phyloP scores from a whole-genome alignment of 495 filamentous ascomycete species.

The Amphirosellinia nigrospora region DNA sequence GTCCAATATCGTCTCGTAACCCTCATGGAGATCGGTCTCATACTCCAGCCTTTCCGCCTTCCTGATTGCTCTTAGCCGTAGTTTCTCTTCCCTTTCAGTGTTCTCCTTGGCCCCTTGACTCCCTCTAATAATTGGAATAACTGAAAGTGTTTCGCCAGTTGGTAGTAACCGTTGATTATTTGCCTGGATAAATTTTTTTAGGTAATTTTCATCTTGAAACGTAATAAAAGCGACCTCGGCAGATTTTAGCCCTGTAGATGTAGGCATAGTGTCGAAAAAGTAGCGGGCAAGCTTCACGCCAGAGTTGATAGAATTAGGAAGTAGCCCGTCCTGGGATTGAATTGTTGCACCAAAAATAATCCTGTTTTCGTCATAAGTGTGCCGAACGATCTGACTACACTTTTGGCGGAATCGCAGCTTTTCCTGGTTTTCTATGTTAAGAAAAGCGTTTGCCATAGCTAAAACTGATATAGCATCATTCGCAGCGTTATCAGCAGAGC shows the following conservation, averaged over 20 bases:
- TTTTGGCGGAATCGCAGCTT: constrained; percentile 15
- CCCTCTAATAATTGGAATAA: background rate
- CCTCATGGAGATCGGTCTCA: background rate
- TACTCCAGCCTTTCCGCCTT: constrained; percentile 9
- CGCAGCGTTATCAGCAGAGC: constrained; percentile 17
- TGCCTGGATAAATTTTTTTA: constrained; percentile 4
- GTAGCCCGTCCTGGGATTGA: background rate
- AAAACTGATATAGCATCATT: constrained; percentile 17
- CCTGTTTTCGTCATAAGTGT: constrained; percentile 1
- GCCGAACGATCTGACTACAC: constrained; percentile 8
- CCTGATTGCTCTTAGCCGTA: constrained; percentile 4
- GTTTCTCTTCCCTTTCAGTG: constrained; percentile 11
- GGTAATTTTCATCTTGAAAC: background rate
- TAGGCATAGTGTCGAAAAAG: constrained; percentile 19
- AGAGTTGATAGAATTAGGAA: constrained; percentile 15
- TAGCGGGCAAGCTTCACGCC: constrained; percentile 10
- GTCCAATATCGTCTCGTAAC: background rate
- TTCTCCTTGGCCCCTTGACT: background rate
- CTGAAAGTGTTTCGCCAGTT: constrained; percentile 6
- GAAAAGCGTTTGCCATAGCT: constrained; percentile 12
- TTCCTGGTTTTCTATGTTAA: constrained; percentile 19
- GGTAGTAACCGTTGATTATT: constrained; percentile 8
- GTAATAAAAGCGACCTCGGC: constrained; percentile 2
- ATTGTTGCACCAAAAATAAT: constrained; percentile 13
- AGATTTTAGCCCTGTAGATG: constrained; percentile 8